phyloP scores from a whole-genome alignment of 192 early-diverging fungal species.

The Coemansia furcata region DNA sequence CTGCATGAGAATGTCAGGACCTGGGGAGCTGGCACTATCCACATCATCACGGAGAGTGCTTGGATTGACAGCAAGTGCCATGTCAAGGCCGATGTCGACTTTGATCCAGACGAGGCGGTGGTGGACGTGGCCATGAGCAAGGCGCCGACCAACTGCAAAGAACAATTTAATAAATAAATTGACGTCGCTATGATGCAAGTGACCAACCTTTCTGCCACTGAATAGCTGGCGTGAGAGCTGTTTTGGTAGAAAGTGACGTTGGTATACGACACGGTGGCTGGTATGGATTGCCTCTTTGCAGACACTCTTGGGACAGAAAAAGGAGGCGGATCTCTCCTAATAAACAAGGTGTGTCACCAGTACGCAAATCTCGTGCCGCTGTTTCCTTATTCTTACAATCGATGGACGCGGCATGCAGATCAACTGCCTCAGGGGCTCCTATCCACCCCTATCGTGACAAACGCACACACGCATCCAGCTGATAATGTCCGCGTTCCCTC shows the following conservation, averaged over 20 bases:
- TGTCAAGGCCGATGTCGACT: conserved; percentile 41
- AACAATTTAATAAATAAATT: neutral
- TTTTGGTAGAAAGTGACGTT: neutral
- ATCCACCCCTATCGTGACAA: conserved; percentile 40
- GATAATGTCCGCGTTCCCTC: neutral
- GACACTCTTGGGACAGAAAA: neutral
- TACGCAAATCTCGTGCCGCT: neutral
- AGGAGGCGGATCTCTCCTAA: neutral
- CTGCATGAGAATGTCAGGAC: conserved; percentile 18
- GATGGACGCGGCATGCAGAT: neutral
- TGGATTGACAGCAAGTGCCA: conserved; percentile 41
- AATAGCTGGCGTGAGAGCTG: neutral
- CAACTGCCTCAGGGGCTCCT: conserved; percentile 12
- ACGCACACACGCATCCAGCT: conserved; percentile 18
- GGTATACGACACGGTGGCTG: neutral
- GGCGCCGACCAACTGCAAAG: no score
- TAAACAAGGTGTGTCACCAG: neutral
- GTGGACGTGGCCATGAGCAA: neutral
- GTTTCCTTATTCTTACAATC: neutral
- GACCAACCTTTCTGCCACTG: neutral
- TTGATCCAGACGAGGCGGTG: conserved; percentile 25
- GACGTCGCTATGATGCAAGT: neutral
- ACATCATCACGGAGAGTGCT: conserved; percentile 15
- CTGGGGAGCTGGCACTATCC: conserved; percentile 26
- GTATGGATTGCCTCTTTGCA: neutral